These are phyloP conservation scores for Nothophytophthora sp. DNA, from an alignment of 352 stramenopile species.

Conservation along the genomic window DNA sequence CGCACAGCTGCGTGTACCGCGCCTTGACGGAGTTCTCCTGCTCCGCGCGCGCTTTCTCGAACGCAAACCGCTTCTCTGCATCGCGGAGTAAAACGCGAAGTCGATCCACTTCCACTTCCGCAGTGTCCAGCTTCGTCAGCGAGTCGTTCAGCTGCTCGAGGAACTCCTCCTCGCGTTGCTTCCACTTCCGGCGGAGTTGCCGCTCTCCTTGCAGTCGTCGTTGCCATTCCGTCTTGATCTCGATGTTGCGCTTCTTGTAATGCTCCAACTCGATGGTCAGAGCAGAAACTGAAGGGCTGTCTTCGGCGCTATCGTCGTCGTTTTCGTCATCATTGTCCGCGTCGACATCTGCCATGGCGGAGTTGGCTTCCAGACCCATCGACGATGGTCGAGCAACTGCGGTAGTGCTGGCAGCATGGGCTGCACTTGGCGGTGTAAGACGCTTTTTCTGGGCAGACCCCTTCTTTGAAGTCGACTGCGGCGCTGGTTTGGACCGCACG, in stretches of 20 bases:
- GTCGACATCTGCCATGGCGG: conserved; percentile 7
- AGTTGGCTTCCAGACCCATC: too few relatives aligned
- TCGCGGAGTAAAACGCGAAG: conserved; percentile 57
- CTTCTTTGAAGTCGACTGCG: conserved; percentile 14
- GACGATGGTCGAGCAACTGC: conserved; percentile 3
- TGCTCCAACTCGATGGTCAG: conserved; percentile 60
- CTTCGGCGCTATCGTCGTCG: conserved; percentile 27
- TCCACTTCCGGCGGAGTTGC: conserved; percentile 81
- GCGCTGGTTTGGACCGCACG: conserved; percentile 10
- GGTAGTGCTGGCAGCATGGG: conserved; percentile 1
- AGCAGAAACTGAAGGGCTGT: conserved; percentile 23
- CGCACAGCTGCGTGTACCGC: conserved; percentile 73
- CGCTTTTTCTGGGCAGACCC: conserved; percentile 2
- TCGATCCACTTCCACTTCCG: conserved; percentile 39
- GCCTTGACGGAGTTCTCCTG: conserved; percentile 79
- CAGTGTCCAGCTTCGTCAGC: conserved; percentile 47
- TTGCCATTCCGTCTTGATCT: conserved; percentile 83
- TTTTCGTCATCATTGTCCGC: conserved; percentile 29
- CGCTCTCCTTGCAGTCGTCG: conserved; percentile 74
- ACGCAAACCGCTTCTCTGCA: conserved; percentile 68
- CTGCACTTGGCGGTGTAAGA: conserved; percentile 5
- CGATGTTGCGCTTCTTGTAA: conserved; percentile 80
- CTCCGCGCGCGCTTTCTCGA: conserved; percentile 69
- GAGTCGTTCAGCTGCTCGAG: conserved; percentile 65
- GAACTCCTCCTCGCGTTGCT: conserved; percentile 75